Conservation (phyloP, 768 basidiomycete genomes). For the Panellus pusillus region DNA sequence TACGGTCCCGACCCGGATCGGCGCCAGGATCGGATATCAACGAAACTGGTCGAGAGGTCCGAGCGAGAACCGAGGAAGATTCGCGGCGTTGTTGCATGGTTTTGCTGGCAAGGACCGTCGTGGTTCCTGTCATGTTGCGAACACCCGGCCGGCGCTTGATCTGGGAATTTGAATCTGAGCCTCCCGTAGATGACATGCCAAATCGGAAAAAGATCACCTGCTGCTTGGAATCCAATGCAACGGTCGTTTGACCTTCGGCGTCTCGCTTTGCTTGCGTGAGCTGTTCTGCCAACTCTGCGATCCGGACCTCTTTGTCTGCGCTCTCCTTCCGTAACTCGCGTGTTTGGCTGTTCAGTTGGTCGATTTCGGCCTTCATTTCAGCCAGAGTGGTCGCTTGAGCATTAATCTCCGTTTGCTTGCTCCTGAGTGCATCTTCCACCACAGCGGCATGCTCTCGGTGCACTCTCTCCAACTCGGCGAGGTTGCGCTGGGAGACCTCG, state of each 20-base stretch:
- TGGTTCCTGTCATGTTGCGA: constrained; percentile 54
- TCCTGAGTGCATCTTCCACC: constrained; percentile 50
- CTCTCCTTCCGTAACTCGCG: constrained; percentile 77
- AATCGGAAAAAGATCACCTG: constrained; percentile 55
- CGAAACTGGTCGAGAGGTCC: constrained; percentile 56
- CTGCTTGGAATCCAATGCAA: constrained; percentile 91
- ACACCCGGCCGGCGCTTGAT: constrained; percentile 66
- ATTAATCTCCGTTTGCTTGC: constrained; percentile 49
- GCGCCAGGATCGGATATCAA: constrained; percentile 51
- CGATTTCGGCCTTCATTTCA: constrained; percentile 57
- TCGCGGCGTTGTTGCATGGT: constrained; percentile 46
- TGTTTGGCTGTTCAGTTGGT: constrained; percentile 57
- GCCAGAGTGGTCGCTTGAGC: constrained; percentile 46
- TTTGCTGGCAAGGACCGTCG: constrained; percentile 48
- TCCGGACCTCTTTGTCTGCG: constrained; percentile 78
- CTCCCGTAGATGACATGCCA: not conserved
- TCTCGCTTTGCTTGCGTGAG: constrained; percentile 73
- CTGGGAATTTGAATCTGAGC: constrained; percentile 31
- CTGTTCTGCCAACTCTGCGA: constrained; percentile 69
- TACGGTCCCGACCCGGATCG: constrained; percentile 27
- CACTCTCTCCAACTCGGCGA: constrained; percentile 53
- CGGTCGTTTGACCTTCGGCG: constrained; percentile 75
- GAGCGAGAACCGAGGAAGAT: constrained; percentile 45
- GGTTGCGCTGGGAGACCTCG: constrained; percentile 43
- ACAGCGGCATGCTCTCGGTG: constrained; percentile 53